These are phyloP conservation scores for Globisporangium cederbergense DNA, from an alignment of 352 stramenopile species.

Conservation along the genomic window DNA sequence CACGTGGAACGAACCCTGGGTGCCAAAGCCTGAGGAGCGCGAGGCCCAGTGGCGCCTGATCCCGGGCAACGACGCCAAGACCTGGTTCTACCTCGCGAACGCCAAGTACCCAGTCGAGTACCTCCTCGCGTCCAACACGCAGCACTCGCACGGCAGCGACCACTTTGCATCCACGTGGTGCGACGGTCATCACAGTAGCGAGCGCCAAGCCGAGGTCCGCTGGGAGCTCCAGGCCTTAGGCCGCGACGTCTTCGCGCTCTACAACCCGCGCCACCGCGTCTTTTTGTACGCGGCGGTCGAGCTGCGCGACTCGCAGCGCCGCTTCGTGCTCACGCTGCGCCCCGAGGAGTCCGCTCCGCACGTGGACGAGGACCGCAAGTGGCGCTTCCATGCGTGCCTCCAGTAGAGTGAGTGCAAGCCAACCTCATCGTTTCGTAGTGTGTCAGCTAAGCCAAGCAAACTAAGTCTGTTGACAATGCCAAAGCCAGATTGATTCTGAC, in stretches of 20 bases:
- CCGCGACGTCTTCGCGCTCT: slow-evolving; percentile 11
- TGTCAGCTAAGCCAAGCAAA: not conserved
- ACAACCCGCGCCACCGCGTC: slow-evolving; percentile 1
- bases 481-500: not conserved
- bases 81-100: slow-evolving; percentile 12
- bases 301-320: slow-evolving; percentile 3
- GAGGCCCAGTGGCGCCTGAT: slow-evolving; percentile 4
- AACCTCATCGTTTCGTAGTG: not conserved
- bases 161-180: slow-evolving; percentile 3
- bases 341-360: not conserved
- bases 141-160: not conserved
- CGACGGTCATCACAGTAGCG: not conserved
- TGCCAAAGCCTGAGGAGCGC: not conserved
- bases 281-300: slow-evolving; percentile 7
- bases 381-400: not conserved
- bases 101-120: slow-evolving; percentile 7
- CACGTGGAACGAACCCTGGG: slow-evolving; percentile 2
- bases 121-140: slow-evolving; percentile 2
- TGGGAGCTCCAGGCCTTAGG: slow-evolving; percentile 8
- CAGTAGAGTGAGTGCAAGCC: not conserved
- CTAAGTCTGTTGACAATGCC: not conserved
- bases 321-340: slow-evolving; percentile 2
- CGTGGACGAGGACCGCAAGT: not conserved
- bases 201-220: not conserved
- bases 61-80: slow-evolving; percentile 10